phyloP scores from a whole-genome alignment of 2,329 filamentous ascomycete species.

The Trichoderma semiorbis region DNA sequence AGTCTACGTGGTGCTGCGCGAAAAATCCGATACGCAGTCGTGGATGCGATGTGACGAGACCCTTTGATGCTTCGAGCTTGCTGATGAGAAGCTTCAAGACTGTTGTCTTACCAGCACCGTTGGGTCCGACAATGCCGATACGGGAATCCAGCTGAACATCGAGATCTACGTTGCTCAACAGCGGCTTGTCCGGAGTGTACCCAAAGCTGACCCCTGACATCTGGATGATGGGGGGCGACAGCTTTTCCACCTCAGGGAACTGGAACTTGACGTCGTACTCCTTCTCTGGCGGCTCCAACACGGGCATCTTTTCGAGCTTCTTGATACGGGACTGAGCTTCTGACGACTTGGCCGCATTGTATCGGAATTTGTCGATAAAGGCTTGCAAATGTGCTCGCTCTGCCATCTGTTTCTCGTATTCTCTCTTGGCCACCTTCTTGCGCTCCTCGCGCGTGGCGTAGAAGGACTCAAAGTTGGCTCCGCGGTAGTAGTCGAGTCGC shows the following conservation, averaged over 20 bases:
- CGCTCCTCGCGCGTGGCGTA: conserved; percentile 97
- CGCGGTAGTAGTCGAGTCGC: conserved; percentile 96
- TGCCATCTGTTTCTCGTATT: conserved; percentile 98
- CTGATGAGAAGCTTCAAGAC: conserved; percentile 97
- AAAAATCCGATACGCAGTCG: conserved; percentile 93
- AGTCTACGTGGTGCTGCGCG: conserved; percentile 97
- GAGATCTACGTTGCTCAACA: conserved; percentile 84
- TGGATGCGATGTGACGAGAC: conserved; percentile 83
- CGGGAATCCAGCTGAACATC: conserved; percentile 97
- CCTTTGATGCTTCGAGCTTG: conserved; percentile 70
- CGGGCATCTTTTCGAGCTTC: conserved; percentile 95
- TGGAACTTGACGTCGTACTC: conserved; percentile 97
- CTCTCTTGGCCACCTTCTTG: conserved; percentile 91
- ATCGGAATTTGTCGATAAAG: conserved; percentile 99
- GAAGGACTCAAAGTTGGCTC: conserved; percentile 95
- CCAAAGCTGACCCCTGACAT: conserved; percentile 93
- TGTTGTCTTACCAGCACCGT: conserved; percentile 97
- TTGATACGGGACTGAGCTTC: conserved; percentile 99
- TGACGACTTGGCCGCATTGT: conserved; percentile 97
- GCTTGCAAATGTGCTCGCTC: conserved; percentile 89
- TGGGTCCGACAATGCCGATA: conserved; percentile 98
- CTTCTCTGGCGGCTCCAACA: conserved; percentile 82
- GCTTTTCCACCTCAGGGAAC: conserved; percentile 95
- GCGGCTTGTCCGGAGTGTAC: conserved; percentile 73
- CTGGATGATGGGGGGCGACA: conserved; percentile 95